Conservation (phyloP, 495 filamentous ascomycete species). For the Tricharina praecox region DNA sequence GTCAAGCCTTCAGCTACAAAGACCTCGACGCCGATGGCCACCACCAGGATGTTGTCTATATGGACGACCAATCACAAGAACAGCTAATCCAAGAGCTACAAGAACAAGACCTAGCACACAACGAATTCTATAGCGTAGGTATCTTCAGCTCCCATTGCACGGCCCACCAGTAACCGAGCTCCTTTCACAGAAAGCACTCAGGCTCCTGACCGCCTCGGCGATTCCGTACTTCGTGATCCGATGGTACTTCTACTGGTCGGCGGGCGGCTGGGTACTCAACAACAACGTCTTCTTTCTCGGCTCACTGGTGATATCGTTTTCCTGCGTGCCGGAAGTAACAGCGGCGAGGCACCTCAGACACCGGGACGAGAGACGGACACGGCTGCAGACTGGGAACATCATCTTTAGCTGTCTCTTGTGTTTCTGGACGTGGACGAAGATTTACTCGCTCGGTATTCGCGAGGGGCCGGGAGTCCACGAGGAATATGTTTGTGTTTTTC, state of each 20-base stretch:
- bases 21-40: neutral
- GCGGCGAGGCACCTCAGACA: neutral
- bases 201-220: neutral
- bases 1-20: neutral
- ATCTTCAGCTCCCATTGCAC: neutral
- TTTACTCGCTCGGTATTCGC: neutral
- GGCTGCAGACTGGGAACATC: slow-evolving; percentile 1
- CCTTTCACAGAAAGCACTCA: neutral
- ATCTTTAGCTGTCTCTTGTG: neutral
- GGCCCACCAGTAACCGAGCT: neutral
- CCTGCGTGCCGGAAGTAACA: neutral
- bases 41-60: neutral
- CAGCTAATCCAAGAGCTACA: neutral
- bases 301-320: neutral
- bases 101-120: neutral
- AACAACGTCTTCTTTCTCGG: neutral
- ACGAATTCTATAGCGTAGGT: slow-evolving; percentile 3
- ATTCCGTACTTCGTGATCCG: neutral
- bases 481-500: neutral
- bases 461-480: neutral
- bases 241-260: neutral
- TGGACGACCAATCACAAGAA: neutral
- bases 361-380: neutral
- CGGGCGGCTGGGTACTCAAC: neutral
- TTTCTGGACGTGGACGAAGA: neutral